Conservation (phyloP, 192 early-diverging fungal species). For the Backusella sp. region DNA sequence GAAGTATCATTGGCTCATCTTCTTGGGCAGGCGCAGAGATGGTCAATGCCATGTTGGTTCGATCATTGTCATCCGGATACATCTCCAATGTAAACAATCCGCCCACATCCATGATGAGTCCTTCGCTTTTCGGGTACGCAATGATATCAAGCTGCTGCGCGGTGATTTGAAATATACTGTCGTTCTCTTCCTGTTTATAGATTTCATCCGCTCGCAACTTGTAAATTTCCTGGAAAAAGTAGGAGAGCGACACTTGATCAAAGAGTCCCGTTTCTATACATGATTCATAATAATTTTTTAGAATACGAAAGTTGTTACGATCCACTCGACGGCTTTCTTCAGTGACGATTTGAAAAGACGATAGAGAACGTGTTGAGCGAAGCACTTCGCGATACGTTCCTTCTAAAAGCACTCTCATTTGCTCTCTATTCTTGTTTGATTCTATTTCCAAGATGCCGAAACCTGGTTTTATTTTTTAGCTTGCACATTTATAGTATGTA, state of each 20-base stretch:
- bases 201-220: neutral
- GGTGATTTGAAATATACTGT: neutral
- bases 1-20: neutral
- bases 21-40: neutral
- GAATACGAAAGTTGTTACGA: conserved; percentile 51
- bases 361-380: neutral
- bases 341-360: neutral
- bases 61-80: neutral
- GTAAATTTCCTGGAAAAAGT: neutral
- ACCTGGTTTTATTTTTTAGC: neutral
- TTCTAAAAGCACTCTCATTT: neutral
- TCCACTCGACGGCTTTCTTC: conserved; percentile 30
- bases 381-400: conserved; percentile 3
- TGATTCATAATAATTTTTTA: conserved; percentile 54
- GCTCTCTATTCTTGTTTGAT: conserved; percentile 9
- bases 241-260: neutral
- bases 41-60: neutral
- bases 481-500: neutral
- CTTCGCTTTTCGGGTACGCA: neutral
- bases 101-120: neutral
- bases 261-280: conserved; percentile 42
- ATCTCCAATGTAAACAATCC: conserved; percentile 7
- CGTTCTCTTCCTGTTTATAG: neutral
- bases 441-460: conserved; percentile 6
- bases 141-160: neutral